Evolutionary conservation across 192 early-diverging fungal genomes (phyloP), one percentile per base, ranked within the genome.

Genomic region (Coemansia furcata): DNA sequence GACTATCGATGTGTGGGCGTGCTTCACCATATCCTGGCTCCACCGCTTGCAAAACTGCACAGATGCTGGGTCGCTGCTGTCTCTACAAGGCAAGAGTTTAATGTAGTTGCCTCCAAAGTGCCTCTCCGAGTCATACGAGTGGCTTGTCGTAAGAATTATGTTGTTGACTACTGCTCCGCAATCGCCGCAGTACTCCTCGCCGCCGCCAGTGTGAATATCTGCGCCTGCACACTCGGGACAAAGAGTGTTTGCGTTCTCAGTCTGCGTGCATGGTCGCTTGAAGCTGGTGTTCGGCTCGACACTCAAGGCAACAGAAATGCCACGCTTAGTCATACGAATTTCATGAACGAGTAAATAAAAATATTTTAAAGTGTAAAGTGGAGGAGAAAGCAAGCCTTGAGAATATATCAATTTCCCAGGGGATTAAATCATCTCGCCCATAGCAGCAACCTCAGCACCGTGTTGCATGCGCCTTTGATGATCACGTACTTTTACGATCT

Each of bases 111-210:
- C 26, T 4, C 19, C 38, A 5, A 15, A 32, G 4, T 30, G 33
- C 3, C 43, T 42, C 36, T 66, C 61, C 7, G 64, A 29, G 17
- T 67, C 74, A 40, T 67, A 66, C 21, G 58, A 47, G 49, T 67
- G 49, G 32, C 62, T 33, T 0, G 59, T 38, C 7, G 63, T 69
- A 12, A 78, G 57, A 8, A 64, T 43, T 11, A 69, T 37, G 38
- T 38, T 60, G 42, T 66, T 62, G 17, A 66, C 23, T 6, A 78
- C 76, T 3, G 76, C 63, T 19, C 76, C 76, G 42, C 76, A 78
- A 23, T 68, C 54, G 17, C 70, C 67, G 36, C 76, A 78, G 60
- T 78, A 78, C 57, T 61, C 63, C 6, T 78, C 71, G 46, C 77
- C 55, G 6, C 32, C 54, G 15, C 54, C 30, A n/a, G 9, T 57